Evolutionary conservation across 2,329 filamentous ascomycete genomes (phyloP).

Genomic region (Phaeosphaeria sp.): DNA sequence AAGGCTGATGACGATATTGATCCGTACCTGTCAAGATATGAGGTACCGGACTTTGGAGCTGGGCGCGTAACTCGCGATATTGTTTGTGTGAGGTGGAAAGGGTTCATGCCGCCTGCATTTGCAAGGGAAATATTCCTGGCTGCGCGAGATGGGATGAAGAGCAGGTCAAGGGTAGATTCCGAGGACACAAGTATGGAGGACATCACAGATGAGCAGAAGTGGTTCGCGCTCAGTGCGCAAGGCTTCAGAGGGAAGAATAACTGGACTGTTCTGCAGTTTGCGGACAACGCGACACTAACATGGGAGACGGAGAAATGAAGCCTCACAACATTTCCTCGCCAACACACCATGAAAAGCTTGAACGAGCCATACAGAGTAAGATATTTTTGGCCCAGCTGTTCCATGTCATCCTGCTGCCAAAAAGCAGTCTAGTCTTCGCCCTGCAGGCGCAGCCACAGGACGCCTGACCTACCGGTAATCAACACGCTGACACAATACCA

Average conservation of each 20-base stretch:
- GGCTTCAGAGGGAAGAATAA: slow-evolving; percentile 34
- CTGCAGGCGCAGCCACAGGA: too few species aligned
- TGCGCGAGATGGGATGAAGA: slow-evolving; percentile 24
- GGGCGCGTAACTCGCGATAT: slow-evolving; percentile 29
- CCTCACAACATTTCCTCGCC: too few species aligned
- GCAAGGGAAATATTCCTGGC: slow-evolving; percentile 36
- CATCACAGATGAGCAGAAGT: slow-evolving; percentile 22
- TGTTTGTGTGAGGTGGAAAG: slow-evolving; percentile 51
- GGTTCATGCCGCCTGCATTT: slow-evolving; percentile 50
- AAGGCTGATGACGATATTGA: slow-evolving; percentile 66
- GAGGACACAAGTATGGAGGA: slow-evolving; percentile 7
- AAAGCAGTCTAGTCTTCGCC: too few species aligned
- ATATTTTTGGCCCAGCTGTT: too few species aligned
- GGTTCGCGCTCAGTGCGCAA: slow-evolving; percentile 41
- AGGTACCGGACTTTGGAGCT: slow-evolving; percentile 56
- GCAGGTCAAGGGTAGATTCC: slow-evolving; percentile 13
- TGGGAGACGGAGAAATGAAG: slow-evolving; percentile 39
- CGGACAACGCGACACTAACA: slow-evolving; percentile 36
- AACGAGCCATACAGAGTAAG: too few species aligned
- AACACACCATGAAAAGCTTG: too few species aligned
- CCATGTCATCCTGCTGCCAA: too few species aligned
- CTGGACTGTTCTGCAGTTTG: slow-evolving; percentile 45
- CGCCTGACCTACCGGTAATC: too few species aligned
- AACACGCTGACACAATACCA: too few species aligned
- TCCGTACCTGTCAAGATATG: slow-evolving; percentile 73